phyloP scores from a whole-genome alignment of 2,329 filamentous ascomycete genomes.

The Clonostachys rosea region DNA sequence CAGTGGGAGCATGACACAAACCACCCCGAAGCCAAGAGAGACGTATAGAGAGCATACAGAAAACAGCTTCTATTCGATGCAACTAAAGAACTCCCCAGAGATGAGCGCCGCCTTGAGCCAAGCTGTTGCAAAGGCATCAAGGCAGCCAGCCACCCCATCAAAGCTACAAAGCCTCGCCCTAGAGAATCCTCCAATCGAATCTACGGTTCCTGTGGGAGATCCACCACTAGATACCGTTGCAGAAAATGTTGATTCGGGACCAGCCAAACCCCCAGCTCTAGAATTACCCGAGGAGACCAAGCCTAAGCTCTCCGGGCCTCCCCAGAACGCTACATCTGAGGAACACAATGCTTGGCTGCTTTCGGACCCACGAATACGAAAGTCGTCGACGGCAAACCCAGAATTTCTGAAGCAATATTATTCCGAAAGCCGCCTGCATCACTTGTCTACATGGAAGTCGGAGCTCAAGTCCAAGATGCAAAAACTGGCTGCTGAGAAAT shows the following conservation, averaged over 20 bases:
- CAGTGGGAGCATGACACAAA: constrained; percentile 63
- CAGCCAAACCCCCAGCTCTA: background rate
- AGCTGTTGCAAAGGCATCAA: constrained; percentile 13
- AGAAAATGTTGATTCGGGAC: background rate
- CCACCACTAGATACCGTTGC: background rate
- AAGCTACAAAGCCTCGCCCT: background rate
- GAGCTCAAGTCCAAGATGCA: constrained; percentile 89
- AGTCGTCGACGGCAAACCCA: constrained; percentile 87
- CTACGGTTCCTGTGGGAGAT: too few relatives aligned
- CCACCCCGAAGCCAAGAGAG: constrained; percentile 47
- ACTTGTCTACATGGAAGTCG: constrained; percentile 94
- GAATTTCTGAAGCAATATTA: constrained; percentile 94
- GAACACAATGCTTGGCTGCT: constrained; percentile 87
- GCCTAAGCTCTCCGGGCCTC: constrained; percentile 3
- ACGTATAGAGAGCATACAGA: constrained; percentile 81
- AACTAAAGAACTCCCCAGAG: constrained; percentile 45
- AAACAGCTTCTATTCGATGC: constrained; percentile 75
- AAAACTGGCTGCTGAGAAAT: constrained; percentile 68
- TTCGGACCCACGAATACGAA: constrained; percentile 77
- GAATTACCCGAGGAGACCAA: background rate
- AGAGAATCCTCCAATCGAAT: too few relatives aligned
- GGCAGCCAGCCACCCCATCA: constrained; percentile 9
- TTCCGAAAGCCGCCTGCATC: constrained; percentile 88
- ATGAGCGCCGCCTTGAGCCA: constrained; percentile 19
- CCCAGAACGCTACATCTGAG: constrained; percentile 77